phyloP scores from a whole-genome alignment of 2,329 filamentous ascomycete species.

The Chaetoscypha palmicola region DNA sequence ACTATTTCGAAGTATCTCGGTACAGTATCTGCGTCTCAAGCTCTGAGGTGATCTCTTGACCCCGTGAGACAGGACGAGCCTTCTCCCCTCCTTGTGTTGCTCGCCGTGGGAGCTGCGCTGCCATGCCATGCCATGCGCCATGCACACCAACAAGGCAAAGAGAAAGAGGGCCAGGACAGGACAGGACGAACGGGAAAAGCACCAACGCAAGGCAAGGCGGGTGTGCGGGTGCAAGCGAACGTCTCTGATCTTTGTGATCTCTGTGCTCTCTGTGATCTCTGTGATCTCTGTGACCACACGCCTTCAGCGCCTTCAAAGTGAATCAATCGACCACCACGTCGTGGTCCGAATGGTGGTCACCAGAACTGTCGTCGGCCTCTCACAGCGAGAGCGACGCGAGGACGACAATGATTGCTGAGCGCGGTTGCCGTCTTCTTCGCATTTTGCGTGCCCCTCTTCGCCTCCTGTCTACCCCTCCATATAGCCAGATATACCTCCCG shows the following conservation, averaged over 20 bases:
- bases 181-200: conserved; percentile 18
- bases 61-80: not conserved
- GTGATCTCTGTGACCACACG: no score
- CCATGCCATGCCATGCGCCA: conserved; percentile 6
- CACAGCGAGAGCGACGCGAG: not conserved
- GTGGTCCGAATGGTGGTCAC: conserved; percentile 1
- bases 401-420: no score
- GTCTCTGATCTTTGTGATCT: no score
- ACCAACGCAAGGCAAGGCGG: conserved; percentile 19
- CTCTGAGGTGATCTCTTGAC: not conserved
- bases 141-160: not conserved
- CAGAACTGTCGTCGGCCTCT: not conserved
- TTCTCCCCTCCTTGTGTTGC: not conserved
- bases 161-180: conserved; percentile 1
- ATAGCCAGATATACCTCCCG: not conserved
- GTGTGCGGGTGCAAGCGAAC: conserved; percentile 25
- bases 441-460: not conserved
- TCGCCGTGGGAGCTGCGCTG: not conserved
- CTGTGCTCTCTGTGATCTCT: no score
- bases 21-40: no score
- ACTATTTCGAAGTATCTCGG: no score
- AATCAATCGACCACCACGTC: not conserved
- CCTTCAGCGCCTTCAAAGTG: not conserved
- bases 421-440: no score
- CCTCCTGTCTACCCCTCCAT: not conserved